These are phyloP conservation scores for Dryadomyces sulphureus DNA, from an alignment of 2,329 filamentous ascomycete species.

Conservation along the genomic window DNA sequence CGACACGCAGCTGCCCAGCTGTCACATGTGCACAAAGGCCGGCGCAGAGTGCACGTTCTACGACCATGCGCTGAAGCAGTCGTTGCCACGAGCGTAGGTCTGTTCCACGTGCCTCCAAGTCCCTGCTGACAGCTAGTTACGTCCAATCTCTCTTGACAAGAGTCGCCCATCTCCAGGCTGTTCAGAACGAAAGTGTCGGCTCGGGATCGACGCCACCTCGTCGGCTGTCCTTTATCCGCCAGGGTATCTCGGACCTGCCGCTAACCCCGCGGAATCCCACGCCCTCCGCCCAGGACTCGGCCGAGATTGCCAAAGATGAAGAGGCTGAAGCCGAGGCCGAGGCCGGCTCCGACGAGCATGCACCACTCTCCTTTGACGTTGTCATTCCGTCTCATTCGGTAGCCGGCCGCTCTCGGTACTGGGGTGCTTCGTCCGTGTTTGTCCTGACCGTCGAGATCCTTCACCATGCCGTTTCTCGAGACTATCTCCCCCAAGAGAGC, in stretches of 20 bases:
- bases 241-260: too few relatives aligned
- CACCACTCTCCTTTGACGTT: conserved; percentile 6
- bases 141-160: conserved; percentile 9
- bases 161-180: conserved; percentile 8
- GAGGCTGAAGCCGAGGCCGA: not conserved
- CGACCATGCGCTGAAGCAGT: conserved; percentile 10
- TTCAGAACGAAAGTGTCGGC: not conserved
- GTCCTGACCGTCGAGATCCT: conserved; percentile 9
- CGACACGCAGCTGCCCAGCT: conserved; percentile 10
- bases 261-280: not conserved
- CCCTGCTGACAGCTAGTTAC: not conserved
- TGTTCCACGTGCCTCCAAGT: not conserved
- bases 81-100: conserved; percentile 5
- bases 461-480: conserved; percentile 6
- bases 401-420: conserved; percentile 6
- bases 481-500: not conserved
- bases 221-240: too few relatives aligned
- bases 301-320: too few relatives aligned
- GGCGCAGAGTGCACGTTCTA: conserved; percentile 8
- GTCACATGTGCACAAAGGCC: conserved; percentile 6
- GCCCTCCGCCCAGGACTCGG: too few relatives aligned
- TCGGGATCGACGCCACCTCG: not conserved
- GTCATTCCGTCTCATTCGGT: conserved; percentile 4
- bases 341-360: not conserved
- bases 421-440: conserved; percentile 10